Evolutionary conservation across 177 flowering plant species (phyloP), one percentile per base, ranked within the genome.

Genomic region (Vitis hybrid): DNA sequence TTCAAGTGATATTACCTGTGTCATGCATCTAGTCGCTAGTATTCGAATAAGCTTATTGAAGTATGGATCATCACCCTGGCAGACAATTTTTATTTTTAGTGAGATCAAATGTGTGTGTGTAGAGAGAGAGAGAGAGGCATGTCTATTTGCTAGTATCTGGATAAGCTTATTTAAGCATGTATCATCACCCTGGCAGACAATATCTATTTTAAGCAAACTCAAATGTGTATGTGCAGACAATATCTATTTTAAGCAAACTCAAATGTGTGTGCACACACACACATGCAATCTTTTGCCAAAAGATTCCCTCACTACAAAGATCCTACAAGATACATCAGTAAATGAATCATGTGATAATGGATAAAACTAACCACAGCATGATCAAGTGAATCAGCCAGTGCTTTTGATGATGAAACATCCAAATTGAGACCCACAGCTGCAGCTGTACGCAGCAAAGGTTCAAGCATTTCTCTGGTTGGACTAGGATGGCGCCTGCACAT

Each of bases 11-110:
- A 10, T 75, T 77, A 96, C 99, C 97, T 96, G 99, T 33, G 98
- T 82, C 99, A 96, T 96, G 88, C 99, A 96, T 82, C 99, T 90
- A 24, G 99, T 96, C 52, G 98, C 97, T 81, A 96, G 73, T 74
- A 96, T 96, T 55, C 98, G 84, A 19, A 96, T 89, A 77, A 96
- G 80, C 86, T 94, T 96, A 69, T 96, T 96, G 71, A 96, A 94
- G 82, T 94, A 96, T 63, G 97, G 98, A 89, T 96, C 98, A 74
- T 85, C 88, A 63, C 95, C 91, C 99, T 95, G 81, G 12, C 53
- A 78, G 53, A 61, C 20, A 72, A 18, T 49, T 69, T 28, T 67
- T 52, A 7, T 69, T 65, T 69, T 61, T 11, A 15, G 7, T 49
- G 44, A 57, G 15, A 44, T 17, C 14, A 10, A 62, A 53, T n/a